Conservation (phyloP, 352 stramenopile species). For the Globisporangium takayamanum region DNA sequence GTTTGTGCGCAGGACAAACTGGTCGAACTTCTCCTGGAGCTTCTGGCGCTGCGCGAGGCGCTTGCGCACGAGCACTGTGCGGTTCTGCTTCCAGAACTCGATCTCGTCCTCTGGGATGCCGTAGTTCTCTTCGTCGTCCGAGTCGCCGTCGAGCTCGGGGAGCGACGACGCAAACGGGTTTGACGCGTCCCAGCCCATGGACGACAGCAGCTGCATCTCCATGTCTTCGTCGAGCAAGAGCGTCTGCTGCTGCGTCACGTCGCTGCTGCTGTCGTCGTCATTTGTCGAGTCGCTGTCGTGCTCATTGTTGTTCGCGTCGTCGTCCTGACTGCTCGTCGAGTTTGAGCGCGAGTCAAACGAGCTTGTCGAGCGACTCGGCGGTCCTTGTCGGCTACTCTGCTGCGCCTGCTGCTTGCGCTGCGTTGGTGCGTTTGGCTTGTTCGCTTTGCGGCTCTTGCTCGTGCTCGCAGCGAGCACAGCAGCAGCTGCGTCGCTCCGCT, state of each 20-base stretch:
- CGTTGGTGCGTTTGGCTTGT: not conserved
- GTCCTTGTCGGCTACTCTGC: constrained; percentile 18
- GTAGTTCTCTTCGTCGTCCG: constrained; percentile 72
- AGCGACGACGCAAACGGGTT: constrained; percentile 54
- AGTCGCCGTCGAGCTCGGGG: constrained; percentile 64
- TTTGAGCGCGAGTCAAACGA: constrained; percentile 38
- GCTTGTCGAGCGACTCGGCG: constrained; percentile 11
- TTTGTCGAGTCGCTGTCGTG: constrained; percentile 35
- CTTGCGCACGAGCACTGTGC: constrained; percentile 61
- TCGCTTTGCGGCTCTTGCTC: constrained; percentile 12
- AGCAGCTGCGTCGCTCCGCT: constrained; percentile 21
- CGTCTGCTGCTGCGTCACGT: constrained; percentile 25
- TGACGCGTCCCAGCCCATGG: constrained; percentile 76
- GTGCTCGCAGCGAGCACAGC: constrained; percentile 21
- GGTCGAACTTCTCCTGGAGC: constrained; percentile 81
- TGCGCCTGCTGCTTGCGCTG: constrained; percentile 23
- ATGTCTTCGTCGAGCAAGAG: constrained; percentile 58
- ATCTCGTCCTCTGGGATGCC: constrained; percentile 84
- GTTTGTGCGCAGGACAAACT: constrained; percentile 71
- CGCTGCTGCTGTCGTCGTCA: constrained; percentile 22
- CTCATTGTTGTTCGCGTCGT: constrained; percentile 24
- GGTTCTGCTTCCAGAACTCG: constrained; percentile 83
- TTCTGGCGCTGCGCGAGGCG: constrained; percentile 76
- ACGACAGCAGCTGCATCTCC: constrained; percentile 76
- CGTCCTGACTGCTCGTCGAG: constrained; percentile 19